Conservation (phyloP, 2,329 filamentous ascomycete genomes). For the Diplodia intermedia region DNA sequence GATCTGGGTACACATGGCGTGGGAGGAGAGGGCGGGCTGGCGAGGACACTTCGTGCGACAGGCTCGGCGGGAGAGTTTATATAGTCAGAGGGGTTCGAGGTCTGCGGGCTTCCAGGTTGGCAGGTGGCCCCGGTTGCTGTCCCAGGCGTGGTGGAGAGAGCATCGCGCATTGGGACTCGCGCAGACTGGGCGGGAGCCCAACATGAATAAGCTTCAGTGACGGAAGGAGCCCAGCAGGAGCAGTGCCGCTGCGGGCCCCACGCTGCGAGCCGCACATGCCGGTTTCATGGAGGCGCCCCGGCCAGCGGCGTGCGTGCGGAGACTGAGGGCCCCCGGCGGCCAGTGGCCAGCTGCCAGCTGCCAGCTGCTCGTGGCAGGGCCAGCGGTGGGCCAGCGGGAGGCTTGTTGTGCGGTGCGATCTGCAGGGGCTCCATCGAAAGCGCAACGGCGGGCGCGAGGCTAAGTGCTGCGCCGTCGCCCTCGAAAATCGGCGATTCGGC, state of each 20-base stretch:
- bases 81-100: conserved; percentile 9
- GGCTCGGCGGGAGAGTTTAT: conserved; percentile 36
- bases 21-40: conserved; percentile 27
- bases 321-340: neutral
- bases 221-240: conserved; percentile 8
- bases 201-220: conserved; percentile 21
- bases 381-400: neutral
- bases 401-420: conserved; percentile 11
- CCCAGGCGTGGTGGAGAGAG: conserved; percentile 31
- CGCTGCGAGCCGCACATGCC: conserved; percentile 20
- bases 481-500: conserved; percentile 12
- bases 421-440: conserved; percentile 23
- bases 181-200: conserved; percentile 26
- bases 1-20: conserved; percentile 55
- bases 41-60: conserved; percentile 14
- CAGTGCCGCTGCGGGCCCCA: neutral
- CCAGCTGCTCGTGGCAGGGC: neutral
- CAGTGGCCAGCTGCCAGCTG: neutral
- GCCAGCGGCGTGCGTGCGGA: neutral
- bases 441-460: conserved; percentile 12
- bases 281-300: conserved; percentile 1
- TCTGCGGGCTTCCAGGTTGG: conserved; percentile 10
- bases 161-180: conserved; percentile 24
- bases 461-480: neutral
- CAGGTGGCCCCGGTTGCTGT: conserved; percentile 17